Conservation (phyloP, 1,139 yeast species). For the Taphrina sp. region DNA sequence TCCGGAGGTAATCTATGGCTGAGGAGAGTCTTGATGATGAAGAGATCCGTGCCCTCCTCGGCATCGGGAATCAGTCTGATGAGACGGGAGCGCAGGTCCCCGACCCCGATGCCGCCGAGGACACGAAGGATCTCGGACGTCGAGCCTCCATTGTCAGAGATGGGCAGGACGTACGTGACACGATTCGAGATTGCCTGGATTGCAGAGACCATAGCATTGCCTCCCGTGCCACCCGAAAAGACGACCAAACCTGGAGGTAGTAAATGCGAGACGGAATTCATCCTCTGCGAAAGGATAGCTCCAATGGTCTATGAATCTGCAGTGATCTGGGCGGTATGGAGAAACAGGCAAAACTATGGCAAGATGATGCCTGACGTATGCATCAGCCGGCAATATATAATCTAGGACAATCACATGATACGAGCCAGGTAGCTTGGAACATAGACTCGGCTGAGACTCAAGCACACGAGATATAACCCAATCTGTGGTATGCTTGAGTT, state of each 20-base stretch:
- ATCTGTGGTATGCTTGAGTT: too few species aligned
- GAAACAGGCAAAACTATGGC: too few species aligned
- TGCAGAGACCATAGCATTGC: constrained; percentile 43
- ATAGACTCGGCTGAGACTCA: too few species aligned
- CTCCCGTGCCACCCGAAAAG: constrained; percentile 8
- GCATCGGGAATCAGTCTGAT: constrained; percentile 63
- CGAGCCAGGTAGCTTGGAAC: too few species aligned
- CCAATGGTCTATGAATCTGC: too few species aligned
- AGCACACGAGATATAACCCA: too few species aligned
- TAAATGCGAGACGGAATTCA: too few species aligned
- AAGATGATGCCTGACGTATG: too few species aligned
- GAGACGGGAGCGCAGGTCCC: constrained; percentile 80
- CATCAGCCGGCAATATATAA: too few species aligned
- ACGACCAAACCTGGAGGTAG: constrained; percentile 5
- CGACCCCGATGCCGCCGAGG: constrained; percentile 93
- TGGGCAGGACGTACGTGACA: constrained; percentile 70
- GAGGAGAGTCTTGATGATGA: constrained; percentile 49
- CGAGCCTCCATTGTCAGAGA: constrained; percentile 92
- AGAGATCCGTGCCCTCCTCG: constrained; percentile 39
- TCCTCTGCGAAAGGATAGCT: too few species aligned
- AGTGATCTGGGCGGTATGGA: too few species aligned
- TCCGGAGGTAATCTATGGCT: constrained; percentile 62
- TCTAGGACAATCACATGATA: too few species aligned
- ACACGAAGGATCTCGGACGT: constrained; percentile 87
- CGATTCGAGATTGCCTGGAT: constrained; percentile 32